phyloP scores from a whole-genome alignment of 2,329 filamentous ascomycete species.

The Ceratocystis alfenasii region DNA sequence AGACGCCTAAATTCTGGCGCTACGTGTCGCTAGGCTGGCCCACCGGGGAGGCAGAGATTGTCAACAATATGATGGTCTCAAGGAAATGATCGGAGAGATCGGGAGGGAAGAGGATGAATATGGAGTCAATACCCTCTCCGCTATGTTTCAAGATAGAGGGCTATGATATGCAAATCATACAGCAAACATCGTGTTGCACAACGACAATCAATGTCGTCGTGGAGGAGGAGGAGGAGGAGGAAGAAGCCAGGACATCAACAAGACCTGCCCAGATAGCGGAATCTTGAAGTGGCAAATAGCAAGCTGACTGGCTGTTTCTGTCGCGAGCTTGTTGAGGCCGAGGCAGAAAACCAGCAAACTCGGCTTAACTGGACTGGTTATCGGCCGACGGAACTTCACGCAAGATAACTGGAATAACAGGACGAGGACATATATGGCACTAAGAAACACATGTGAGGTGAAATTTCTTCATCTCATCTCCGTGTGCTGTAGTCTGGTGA shows the following conservation, averaged over 20 bases:
- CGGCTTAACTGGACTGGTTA: neutral
- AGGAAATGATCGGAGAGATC: neutral
- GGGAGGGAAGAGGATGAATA: neutral
- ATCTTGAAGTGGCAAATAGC: no score
- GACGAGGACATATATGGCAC: neutral
- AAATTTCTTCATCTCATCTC: slow-evolving; percentile 12
- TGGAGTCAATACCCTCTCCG: neutral
- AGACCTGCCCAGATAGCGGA: neutral
- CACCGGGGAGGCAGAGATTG: neutral
- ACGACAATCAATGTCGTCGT: neutral
- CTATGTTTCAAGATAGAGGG: neutral
- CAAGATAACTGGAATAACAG: neutral
- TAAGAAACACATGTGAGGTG: neutral
- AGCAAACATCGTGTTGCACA: neutral
- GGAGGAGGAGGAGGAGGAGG: no score
- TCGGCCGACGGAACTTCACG: neutral
- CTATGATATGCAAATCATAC: neutral
- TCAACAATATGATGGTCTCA: neutral
- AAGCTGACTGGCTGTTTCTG: no score
- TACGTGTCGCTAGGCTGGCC: neutral
- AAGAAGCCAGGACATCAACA: neutral
- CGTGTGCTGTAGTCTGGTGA: neutral
- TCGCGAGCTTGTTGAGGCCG: neutral
- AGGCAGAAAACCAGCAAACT: neutral
- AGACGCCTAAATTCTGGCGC: neutral